These are phyloP conservation scores for Alternaria rosae DNA, from an alignment of 2,329 filamentous ascomycete species.

Conservation along the genomic window DNA sequence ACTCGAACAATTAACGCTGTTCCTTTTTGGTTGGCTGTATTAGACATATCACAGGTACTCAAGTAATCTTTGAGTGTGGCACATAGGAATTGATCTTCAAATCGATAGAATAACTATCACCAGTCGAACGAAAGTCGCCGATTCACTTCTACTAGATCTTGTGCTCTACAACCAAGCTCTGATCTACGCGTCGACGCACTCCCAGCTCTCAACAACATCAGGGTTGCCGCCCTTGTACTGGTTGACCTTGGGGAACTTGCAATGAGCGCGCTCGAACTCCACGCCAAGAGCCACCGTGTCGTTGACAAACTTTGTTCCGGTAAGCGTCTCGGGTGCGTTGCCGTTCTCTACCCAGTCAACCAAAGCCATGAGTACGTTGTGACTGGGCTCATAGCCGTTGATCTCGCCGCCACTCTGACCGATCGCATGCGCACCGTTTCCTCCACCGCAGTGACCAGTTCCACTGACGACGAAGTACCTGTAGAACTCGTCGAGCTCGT, in stretches of 20 bases:
- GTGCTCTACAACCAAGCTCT: background rate
- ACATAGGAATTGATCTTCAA: no score
- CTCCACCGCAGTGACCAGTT: slow-evolving; percentile 60
- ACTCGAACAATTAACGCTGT: no score
- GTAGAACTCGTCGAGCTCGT: slow-evolving; percentile 55
- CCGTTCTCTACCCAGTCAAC: slow-evolving; percentile 58
- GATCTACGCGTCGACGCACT: slow-evolving; percentile 34
- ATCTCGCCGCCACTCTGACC: slow-evolving; percentile 33
- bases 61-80: background rate
- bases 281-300: slow-evolving; percentile 38
- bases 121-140: background rate
- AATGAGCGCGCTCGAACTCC: slow-evolving; percentile 46
- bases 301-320: slow-evolving; percentile 44
- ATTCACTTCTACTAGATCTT: background rate
- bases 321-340: slow-evolving; percentile 51
- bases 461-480: slow-evolving; percentile 62
- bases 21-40: no score
- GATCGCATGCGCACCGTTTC: slow-evolving; percentile 54
- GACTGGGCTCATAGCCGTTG: slow-evolving; percentile 43
- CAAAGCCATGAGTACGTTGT: slow-evolving; percentile 58
- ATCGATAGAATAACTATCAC: no score
- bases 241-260: slow-evolving; percentile 48
- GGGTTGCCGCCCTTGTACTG: slow-evolving; percentile 45
- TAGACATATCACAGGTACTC: no score
- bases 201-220: slow-evolving; percentile 40